phyloP scores from a whole-genome alignment of 495 filamentous ascomycete genomes.

The Neurospora sp. region DNA sequence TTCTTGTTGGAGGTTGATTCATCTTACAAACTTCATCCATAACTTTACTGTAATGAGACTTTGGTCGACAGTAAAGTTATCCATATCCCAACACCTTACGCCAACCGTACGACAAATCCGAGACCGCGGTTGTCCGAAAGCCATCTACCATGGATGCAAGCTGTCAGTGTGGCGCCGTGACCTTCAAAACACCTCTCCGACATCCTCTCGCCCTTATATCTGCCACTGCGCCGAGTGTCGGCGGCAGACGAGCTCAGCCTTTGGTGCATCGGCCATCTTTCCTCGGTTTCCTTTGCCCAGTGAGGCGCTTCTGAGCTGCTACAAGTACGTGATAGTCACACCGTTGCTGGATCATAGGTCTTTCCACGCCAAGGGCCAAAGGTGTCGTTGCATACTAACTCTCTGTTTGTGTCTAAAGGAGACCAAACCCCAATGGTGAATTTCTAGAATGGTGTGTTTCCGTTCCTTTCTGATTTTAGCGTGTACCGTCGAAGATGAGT shows the following conservation, averaged over 20 bases:
- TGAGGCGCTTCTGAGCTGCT: conserved; percentile 32
- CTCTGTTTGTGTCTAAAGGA: not conserved
- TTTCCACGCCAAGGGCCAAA: not conserved
- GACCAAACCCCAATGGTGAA: conserved; percentile 35
- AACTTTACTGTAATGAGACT: not conserved
- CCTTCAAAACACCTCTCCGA: conserved; percentile 48
- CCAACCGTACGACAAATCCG: not conserved
- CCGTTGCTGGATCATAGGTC: not conserved
- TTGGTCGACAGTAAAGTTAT: not conserved
- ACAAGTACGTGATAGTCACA: conserved; percentile 27
- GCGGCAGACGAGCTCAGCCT: conserved; percentile 56
- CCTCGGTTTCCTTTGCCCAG: conserved; percentile 45
- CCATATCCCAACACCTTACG: too few relatives aligned
- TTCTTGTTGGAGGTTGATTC: not conserved
- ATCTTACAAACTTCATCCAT: not conserved
- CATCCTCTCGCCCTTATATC: conserved; percentile 52
- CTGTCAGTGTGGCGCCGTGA: conserved; percentile 54
- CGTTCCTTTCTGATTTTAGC: not conserved
- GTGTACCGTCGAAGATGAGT: not conserved
- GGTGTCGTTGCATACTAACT: not conserved
- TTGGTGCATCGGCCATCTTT: conserved; percentile 58
- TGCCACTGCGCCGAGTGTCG: conserved; percentile 62
- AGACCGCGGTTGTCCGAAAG: not conserved
- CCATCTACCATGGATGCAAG: conserved; percentile 38
- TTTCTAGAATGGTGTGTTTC: conserved; percentile 34